phyloP scores from a whole-genome alignment of 805 yeast genomes.

The Candida orba region DNA sequence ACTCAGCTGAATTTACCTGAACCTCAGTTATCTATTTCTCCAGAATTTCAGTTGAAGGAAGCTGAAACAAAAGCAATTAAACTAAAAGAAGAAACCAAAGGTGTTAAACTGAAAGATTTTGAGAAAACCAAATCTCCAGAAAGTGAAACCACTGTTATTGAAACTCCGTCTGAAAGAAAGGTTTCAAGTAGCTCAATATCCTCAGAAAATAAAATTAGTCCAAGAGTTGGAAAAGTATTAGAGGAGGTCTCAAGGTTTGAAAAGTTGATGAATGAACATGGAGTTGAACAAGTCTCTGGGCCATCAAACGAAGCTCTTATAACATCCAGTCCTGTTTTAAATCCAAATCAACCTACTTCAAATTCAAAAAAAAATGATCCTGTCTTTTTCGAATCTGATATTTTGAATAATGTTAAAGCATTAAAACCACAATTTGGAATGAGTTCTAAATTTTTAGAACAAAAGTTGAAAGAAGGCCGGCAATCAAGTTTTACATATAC shows the following conservation, averaged over 20 bases:
- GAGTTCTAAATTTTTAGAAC: slow-evolving; percentile 21
- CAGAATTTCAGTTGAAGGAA: no score
- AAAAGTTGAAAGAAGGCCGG: slow-evolving; percentile 23
- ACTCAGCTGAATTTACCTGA: no score
- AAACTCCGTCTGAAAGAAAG: neutral
- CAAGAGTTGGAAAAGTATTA: slow-evolving; percentile 19
- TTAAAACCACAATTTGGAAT: slow-evolving; percentile 16
- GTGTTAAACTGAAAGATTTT: no score
- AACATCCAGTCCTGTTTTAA: neutral
- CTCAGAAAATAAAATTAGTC: slow-evolving; percentile 9
- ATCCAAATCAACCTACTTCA: slow-evolving; percentile 3
- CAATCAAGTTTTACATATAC: slow-evolving; percentile 13
- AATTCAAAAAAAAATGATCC: neutral
- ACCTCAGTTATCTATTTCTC: no score
- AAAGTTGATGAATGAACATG: slow-evolving; percentile 17
- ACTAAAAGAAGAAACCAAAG: no score
- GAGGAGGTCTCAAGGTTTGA: slow-evolving; percentile 28
- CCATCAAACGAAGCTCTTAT: neutral
- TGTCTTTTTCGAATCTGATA: neutral
- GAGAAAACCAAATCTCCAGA: neutral
- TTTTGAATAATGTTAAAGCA: neutral
- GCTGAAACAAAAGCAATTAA: no score
- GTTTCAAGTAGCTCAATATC: slow-evolving; percentile 6
- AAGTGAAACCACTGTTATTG: neutral
- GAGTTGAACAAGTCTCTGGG: slow-evolving; percentile 2